phyloP scores from a whole-genome alignment of 1,284 basidiomycete species.

The Phenoliferia sp. region DNA sequence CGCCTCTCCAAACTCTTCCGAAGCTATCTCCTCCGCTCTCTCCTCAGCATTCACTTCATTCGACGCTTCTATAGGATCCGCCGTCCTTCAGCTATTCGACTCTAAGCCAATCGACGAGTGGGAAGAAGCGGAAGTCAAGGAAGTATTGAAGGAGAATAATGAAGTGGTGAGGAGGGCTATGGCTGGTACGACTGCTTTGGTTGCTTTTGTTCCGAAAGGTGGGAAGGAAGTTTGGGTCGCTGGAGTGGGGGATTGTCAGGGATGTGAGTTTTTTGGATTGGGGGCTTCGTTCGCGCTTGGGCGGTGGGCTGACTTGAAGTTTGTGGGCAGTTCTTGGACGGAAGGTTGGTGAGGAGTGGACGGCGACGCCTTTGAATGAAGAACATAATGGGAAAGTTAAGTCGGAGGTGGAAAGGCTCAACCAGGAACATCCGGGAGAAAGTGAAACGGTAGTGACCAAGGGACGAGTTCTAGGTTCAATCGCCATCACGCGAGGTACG shows the following conservation, averaged over 20 bases:
- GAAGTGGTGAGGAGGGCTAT: background rate
- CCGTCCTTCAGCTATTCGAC: slow-evolving; percentile 93
- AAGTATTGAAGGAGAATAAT: background rate
- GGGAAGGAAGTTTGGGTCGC: background rate
- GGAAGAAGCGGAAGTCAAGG: background rate
- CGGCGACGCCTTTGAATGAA: background rate
- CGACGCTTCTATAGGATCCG: slow-evolving; percentile 58
- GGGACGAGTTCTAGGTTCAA: background rate
- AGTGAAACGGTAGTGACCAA: background rate
- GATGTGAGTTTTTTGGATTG: background rate
- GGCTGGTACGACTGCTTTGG: background rate
- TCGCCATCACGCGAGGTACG: background rate
- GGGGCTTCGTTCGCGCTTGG: background rate
- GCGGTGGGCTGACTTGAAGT: background rate
- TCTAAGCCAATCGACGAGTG: slow-evolving; percentile 53
- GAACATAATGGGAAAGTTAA: background rate
- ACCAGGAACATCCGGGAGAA: background rate
- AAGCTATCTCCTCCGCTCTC: slow-evolving; percentile 40
- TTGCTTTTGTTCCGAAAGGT: background rate
- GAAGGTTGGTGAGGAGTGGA: background rate
- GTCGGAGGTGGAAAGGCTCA: background rate
- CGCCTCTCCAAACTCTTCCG: background rate
- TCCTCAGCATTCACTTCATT: slow-evolving; percentile 77
- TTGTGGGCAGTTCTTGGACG: background rate
- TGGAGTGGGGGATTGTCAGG: background rate